A percentile compares a stretch with the other conserved stretches of the same genome.
Conservation (phyloP, 2,329 filamentous ascomycete species). For the Calonectria pseudoreteaudii region DNA sequence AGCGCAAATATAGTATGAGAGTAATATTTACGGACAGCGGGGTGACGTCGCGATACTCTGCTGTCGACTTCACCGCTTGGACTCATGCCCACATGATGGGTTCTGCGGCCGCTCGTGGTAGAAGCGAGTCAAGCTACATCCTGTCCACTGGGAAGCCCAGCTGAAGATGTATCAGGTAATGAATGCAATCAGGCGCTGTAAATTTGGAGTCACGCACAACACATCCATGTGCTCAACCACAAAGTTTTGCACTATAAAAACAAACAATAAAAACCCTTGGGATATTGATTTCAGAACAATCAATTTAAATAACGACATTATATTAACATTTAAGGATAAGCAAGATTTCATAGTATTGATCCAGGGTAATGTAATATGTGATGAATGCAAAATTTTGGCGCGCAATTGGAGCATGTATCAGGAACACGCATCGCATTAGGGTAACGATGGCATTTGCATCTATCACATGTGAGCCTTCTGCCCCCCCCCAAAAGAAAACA, state of each 20-base stretch:
- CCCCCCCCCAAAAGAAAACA: no score
- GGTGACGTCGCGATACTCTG: slow-evolving; percentile 1
- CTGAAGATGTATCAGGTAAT: neutral
- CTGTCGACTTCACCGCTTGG: slow-evolving; percentile 9
- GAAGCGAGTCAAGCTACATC: neutral
- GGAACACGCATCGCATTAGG: neutral
- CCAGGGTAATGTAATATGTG: neutral
- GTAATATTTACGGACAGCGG: neutral
- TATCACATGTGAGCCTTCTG: neutral
- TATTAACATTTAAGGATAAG: neutral
- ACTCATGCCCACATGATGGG: slow-evolving; percentile 5
- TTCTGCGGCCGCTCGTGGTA: neutral
- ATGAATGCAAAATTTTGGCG: neutral
- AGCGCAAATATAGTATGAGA: neutral
- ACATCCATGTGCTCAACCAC: neutral
- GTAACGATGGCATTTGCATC: neutral
- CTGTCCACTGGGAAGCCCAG: neutral
- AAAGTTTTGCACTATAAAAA: neutral
- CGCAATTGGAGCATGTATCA: neutral
- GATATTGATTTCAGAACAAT: neutral
- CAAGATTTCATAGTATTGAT: neutral
- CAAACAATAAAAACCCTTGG: neutral
- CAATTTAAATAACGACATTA: neutral
- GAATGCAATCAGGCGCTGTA: neutral
- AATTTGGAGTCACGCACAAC: neutral